Conservation (phyloP, 352 stramenopile genomes). For the Phytopythium kandeliae region DNA sequence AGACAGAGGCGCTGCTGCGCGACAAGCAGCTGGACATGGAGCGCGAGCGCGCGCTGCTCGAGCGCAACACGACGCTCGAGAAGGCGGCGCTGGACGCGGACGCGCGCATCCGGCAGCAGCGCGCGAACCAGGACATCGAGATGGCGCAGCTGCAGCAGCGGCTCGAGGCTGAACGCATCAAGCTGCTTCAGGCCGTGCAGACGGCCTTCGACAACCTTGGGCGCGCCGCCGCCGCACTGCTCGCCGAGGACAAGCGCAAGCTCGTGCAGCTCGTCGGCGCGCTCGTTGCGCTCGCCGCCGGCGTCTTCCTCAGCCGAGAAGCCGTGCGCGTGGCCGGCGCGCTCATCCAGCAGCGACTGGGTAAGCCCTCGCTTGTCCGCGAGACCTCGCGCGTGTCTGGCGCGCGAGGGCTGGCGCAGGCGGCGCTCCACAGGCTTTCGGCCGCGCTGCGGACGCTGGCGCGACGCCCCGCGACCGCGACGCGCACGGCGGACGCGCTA, state of each 20-base stretch:
- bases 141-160: conserved; percentile 53
- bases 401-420: conserved; percentile 17
- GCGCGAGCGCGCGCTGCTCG: conserved; percentile 35
- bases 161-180: conserved; percentile 57
- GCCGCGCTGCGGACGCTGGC: neutral
- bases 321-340: conserved; percentile 48
- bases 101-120: conserved; percentile 61
- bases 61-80: conserved; percentile 55
- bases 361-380: conserved; percentile 65
- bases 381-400: conserved; percentile 57
- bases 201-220: conserved; percentile 69
- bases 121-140: conserved; percentile 67
- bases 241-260: conserved; percentile 50
- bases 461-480: conserved; percentile 11
- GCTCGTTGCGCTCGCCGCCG: conserved; percentile 47
- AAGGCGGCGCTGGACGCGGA: conserved; percentile 62
- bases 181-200: conserved; percentile 60
- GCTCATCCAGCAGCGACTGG: conserved; percentile 55
- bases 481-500: conserved; percentile 21
- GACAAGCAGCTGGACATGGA: conserved; percentile 46
- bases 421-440: neutral
- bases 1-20: conserved; percentile 60
- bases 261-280: conserved; percentile 52
- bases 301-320: conserved; percentile 62
- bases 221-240: conserved; percentile 36